Evolutionary conservation across 495 filamentous ascomycete species (phyloP).

Genomic region (Saxispiralis lemnorum): DNA sequence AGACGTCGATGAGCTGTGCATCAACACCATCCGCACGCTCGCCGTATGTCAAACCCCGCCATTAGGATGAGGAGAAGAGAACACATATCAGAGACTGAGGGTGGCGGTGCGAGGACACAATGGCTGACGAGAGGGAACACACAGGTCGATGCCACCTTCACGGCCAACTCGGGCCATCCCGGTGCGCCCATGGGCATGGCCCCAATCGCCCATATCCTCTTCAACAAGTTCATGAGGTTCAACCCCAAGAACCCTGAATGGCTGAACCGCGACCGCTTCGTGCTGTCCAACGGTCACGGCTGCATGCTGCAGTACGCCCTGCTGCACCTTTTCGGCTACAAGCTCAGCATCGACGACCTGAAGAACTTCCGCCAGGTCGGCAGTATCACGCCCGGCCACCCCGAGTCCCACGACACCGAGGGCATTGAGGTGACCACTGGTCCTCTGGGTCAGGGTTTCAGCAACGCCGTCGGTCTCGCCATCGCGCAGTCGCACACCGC

Average conservation of each 20-base stretch:
- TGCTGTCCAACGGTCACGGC: conserved; percentile 95
- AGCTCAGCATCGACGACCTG: conserved; percentile 67
- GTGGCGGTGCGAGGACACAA: conserved; percentile 5
- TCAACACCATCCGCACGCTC: conserved; percentile 94
- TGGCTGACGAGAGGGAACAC: conserved; percentile 19
- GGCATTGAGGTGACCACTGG: conserved; percentile 97
- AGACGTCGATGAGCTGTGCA: conserved; percentile 69
- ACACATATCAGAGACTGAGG: no score
- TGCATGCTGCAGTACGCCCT: conserved; percentile 99
- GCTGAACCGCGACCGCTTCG: conserved; percentile 93
- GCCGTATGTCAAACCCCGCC: conserved; percentile 48
- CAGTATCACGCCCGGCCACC: conserved; percentile 92
- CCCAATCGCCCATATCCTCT: conserved; percentile 90
- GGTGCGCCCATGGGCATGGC: conserved; percentile 99
- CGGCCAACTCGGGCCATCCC: conserved; percentile 94
- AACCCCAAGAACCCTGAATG: conserved; percentile 98
- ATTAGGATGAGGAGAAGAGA: no score
- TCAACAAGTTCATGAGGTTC: conserved; percentile 97
- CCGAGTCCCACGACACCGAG: conserved; percentile 88
- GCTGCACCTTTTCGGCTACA: conserved; percentile 91
- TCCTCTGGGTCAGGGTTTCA: conserved; percentile 86
- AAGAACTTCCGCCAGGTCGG: conserved; percentile 77
- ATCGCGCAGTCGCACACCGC: conserved; percentile 84
- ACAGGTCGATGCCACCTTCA: conserved; percentile 91
- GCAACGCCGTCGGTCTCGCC: conserved; percentile 89